Evolutionary conservation across 371 early-diverging fungal species (phyloP), one percentile per base, ranked within the genome.

Genomic region (Mortierella sp.): DNA sequence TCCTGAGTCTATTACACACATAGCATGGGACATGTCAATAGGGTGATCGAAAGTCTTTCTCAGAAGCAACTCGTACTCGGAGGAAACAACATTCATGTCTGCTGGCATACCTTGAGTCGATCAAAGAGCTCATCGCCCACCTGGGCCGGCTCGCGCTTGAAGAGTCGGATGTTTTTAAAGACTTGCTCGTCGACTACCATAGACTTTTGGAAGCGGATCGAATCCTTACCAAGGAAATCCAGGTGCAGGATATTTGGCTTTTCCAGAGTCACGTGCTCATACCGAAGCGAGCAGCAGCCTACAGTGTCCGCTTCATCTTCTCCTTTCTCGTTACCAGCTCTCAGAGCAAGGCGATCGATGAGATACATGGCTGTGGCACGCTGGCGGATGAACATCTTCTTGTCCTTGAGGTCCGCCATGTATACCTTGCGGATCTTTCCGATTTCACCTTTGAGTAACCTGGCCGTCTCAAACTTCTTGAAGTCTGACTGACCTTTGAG

Each of bases 281-380:
- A 92, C 34, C 98, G 91, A 46, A 98, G 82, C 1, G 98, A 97
- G 79, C 98, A 98, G 74, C 99, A 98, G 65, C 99, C 98, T 2
- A 98, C 99, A 12, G 99, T 98, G 78, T 98, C 99, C 0, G 99
- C 99, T 80, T 97, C 97, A 60, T 97, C 96, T 24, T 92, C 95
- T 46, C 96, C 94, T 83, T 98, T 98, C 74, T 98, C 98, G 74
- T 98, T 98, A 61, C 99, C 99, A 25, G 99, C 99, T 88, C 99
- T 86, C 43, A 98, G 87, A 4, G 99, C 98, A 12, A 95, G 85
- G 47, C 90, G 85, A 81, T 98, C 99, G 61, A 98, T 98, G 21
- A 98, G 83, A 57, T 96, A 98, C 86, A 98, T 85, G 37, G 96
- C 97, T 0, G 97, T 98, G 22, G 97, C 96, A 27, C 94, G 87